A percentile compares a stretch with the other conserved stretches of the same genome.
Evolutionary conservation across 305 asterid genomes (phyloP).

Genomic region (Ilex paraguariensis): DNA sequence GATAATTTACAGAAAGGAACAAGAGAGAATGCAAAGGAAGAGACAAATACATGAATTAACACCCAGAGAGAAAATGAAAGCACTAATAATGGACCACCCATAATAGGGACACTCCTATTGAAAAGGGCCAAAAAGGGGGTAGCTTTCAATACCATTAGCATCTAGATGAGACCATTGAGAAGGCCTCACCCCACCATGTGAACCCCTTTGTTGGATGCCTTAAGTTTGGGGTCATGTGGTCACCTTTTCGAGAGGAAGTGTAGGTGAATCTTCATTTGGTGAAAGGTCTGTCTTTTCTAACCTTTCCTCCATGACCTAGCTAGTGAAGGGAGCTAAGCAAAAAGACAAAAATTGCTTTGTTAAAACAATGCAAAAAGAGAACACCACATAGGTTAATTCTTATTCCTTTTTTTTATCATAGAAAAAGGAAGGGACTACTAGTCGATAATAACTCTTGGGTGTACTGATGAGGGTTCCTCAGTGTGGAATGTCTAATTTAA

Average conservation of each 20-base stretch:
- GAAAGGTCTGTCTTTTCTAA: background rate
- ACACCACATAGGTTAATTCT: no score
- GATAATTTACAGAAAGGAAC: no score
- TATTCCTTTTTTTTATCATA: no score
- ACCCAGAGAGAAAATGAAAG: constrained; percentile 1
- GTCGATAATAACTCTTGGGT: no score
- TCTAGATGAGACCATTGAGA: background rate
- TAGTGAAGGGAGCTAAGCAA: background rate
- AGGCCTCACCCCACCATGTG: constrained; percentile 35
- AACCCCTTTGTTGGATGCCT: constrained; percentile 23
- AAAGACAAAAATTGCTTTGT: background rate
- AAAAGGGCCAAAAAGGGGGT: constrained; percentile 31
- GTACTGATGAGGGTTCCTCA: no score
- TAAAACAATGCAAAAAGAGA: background rate
- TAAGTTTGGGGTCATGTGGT: constrained; percentile 9
- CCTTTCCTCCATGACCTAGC: background rate
- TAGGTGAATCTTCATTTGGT: background rate
- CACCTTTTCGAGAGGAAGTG: constrained; percentile 13
- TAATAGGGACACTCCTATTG: constrained; percentile 16
- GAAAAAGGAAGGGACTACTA: no score
- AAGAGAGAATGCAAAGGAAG: no score
- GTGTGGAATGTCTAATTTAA: no score
- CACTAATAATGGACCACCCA: constrained; percentile 25
- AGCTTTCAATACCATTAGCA: constrained; percentile 24
- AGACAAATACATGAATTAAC: no score